A percentile compares a stretch with the other conserved stretches of the same genome.
These are phyloP conservation scores for Pseudozyma thailandica DNA, from an alignment of 1,284 basidiomycete species.

Conservation along the genomic window DNA sequence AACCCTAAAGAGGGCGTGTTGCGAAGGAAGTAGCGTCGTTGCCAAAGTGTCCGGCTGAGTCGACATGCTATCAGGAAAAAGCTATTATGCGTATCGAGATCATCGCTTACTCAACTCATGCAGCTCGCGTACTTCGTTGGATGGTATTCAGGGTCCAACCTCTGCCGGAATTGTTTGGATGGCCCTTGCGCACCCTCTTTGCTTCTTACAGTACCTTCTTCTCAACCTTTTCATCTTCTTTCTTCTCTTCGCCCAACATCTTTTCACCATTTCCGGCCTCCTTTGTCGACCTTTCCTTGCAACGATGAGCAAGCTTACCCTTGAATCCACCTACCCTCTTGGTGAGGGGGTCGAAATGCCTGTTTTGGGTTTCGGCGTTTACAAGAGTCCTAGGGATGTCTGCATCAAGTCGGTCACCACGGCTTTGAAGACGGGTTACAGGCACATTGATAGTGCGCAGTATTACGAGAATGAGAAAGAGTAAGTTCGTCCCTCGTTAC, in stretches of 20 bases:
- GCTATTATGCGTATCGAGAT: constrained; percentile 23
- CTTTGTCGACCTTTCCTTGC: not conserved
- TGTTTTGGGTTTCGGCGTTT: constrained; percentile 44
- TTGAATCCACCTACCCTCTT: constrained; percentile 29
- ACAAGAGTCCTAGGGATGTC: constrained; percentile 39
- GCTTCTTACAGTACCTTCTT: not conserved
- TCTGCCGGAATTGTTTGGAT: not conserved
- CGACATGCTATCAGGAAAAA: too few species aligned
- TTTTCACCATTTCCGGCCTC: not conserved
- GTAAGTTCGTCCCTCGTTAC: constrained; percentile 7
- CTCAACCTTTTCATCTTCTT: not conserved
- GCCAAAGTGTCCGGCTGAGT: too few species aligned
- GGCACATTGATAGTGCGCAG: constrained; percentile 45
- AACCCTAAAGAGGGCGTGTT: too few species aligned
- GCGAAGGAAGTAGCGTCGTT: too few species aligned
- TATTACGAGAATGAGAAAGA: constrained; percentile 48
- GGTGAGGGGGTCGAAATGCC: constrained; percentile 45
- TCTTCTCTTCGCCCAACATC: constrained; percentile 4
- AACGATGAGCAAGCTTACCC: constrained; percentile 34
- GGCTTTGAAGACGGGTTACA: constrained; percentile 39
- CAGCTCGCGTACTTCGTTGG: not conserved
- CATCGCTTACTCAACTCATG: constrained; percentile 25
- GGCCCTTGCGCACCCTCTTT: not conserved
- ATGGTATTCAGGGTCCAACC: constrained; percentile 27
- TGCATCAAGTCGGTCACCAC: constrained; percentile 35